Evolutionary conservation across 495 filamentous ascomycete genomes (phyloP), one percentile per base, ranked within the genome.

Genomic region (Aspergillus carlsbadensis): DNA sequence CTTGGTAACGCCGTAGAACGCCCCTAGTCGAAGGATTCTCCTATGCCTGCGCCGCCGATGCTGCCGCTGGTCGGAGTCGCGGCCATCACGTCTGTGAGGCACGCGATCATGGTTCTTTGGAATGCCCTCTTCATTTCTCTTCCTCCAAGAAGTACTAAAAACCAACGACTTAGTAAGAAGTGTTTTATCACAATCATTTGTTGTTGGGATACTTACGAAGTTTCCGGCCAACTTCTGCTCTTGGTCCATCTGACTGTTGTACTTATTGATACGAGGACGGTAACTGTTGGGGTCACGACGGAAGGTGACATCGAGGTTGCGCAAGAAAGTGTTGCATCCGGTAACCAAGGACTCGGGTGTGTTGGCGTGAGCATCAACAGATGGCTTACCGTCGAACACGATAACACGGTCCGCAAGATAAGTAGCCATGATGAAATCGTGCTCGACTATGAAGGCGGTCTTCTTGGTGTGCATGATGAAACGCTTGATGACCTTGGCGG

Each of bases 401-500:
- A 98, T 98, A 66, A 98, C 94, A 62, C 93, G 89, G 65, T 98
- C 94, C 37, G 95, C 94, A 17, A 98, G 85, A 71, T 98, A 98
- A 15, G 94, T 89, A 26, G 91, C 92, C 94, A 98, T 98, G 79
- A 97, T 98, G 78, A 98, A 98, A 85, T 98, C 95, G 87, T 98
- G 94, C 85, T 98, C 94, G 64, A 98, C 94, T 59, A 98, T 84
- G 71, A 98, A 98, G 34, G 95, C 94, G 1, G 94, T 98, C 82
- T 98, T 98, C 87, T 98, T 98, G 54, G 90, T 85, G 80, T 98
- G 92, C 94, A 98, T 98, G 65, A 98, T 97, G 83, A 96, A 98
- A 57, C 94, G 87, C 80, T 98, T 98, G 78, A 98, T 98, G 63
- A 98, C 94, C 67, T 92, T 85, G 45, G 91, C 88, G 58, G 93